Conservation (phyloP, 352 stramenopile genomes). For the Blastocystis sp. region DNA sequence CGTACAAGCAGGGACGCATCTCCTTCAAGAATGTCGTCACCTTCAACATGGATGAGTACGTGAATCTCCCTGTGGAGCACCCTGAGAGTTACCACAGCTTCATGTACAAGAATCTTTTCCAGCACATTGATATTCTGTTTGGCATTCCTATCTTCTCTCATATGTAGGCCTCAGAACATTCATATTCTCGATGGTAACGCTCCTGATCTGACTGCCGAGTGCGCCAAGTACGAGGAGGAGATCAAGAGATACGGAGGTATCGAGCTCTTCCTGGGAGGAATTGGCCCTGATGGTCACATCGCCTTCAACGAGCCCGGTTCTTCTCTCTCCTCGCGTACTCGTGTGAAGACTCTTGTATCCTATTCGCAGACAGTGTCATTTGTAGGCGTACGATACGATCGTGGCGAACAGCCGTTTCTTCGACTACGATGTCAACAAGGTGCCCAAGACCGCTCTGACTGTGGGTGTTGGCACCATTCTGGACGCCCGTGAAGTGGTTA, state of each 20-base stretch:
- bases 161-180: conserved; percentile 69
- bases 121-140: conserved; percentile 71
- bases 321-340: conserved; percentile 70
- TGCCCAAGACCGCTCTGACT: conserved; percentile 77
- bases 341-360: conserved; percentile 70
- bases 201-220: conserved; percentile 68
- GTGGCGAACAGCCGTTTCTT: conserved; percentile 78
- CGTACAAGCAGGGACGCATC: conserved; percentile 63
- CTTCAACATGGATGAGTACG: conserved; percentile 81
- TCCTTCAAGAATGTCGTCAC: conserved; percentile 76
- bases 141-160: not conserved
- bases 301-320: conserved; percentile 80
- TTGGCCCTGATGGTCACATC: conserved; percentile 80
- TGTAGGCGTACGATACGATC: conserved; percentile 72
- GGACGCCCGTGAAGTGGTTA: conserved; percentile 72
- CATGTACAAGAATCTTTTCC: conserved; percentile 77
- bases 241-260: conserved; percentile 73
- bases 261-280: conserved; percentile 78
- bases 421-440: conserved; percentile 68
- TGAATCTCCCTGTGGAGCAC: conserved; percentile 68
- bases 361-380: not conserved
- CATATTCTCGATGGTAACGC: conserved; percentile 76
- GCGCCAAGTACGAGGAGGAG: conserved; percentile 71
- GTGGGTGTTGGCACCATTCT: conserved; percentile 76
- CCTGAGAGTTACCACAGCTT: conserved; percentile 77